Percentiles rank a stretch among this genome's conserved stretches.
phyloP scores from a whole-genome alignment of 306 rosid species.

The Begonia loranthoides region DNA sequence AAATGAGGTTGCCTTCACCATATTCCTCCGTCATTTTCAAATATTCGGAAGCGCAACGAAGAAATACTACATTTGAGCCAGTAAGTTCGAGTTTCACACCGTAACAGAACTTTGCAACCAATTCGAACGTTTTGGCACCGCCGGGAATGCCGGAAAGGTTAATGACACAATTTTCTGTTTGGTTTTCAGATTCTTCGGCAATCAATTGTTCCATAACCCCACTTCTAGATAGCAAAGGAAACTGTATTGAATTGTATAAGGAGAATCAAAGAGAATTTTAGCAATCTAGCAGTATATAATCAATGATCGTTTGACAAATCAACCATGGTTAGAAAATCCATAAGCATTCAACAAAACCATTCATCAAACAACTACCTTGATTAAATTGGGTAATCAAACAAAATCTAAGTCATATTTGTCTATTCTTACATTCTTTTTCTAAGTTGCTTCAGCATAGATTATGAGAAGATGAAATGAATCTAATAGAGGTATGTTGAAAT shows the following conservation, averaged over 20 bases:
- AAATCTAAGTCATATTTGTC: no score
- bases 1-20: conserved; percentile 71
- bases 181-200: conserved; percentile 59
- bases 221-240: conserved; percentile 96
- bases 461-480: no score
- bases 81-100: conserved; percentile 95
- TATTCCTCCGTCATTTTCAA: conserved; percentile 94
- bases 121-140: conserved; percentile 80
- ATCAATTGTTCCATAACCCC: conserved; percentile 77
- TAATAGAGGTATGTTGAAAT: no score
- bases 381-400: no score
- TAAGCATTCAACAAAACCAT: no score
- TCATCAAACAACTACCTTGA: no score
- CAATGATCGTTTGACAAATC: neutral
- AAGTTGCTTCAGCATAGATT: no score
- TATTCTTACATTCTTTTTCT: no score
- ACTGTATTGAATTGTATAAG: conserved; percentile 39
- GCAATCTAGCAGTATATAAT: neutral
- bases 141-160: conserved; percentile 66
- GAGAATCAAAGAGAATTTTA: neutral
- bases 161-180: conserved; percentile 52
- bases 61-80: conserved; percentile 78
- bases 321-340: no score
- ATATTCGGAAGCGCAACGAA: conserved; percentile 77
- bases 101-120: conserved; percentile 90